Percentiles rank a stretch among this genome's conserved stretches.
Evolutionary conservation across 2,329 filamentous ascomycete species (phyloP).

Genomic region (Aspergillus puulaauensis): DNA sequence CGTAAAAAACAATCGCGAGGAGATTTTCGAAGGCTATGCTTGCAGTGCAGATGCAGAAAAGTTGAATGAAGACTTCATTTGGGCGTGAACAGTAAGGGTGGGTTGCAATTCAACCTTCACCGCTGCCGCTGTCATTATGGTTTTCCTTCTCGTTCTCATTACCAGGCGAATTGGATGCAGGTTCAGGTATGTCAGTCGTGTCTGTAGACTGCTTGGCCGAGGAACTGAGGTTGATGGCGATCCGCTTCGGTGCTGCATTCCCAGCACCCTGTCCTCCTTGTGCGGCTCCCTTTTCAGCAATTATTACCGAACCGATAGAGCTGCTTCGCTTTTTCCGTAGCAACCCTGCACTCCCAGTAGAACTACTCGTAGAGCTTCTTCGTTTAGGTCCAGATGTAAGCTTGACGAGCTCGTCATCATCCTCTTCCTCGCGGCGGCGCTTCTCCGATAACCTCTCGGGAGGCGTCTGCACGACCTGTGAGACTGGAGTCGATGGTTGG

Average conservation of each 20-base stretch:
- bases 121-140: constrained; percentile 23
- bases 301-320: constrained; percentile 26
- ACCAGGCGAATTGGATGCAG: constrained; percentile 19
- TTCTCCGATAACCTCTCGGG: constrained; percentile 85
- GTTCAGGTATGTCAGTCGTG: constrained; percentile 16
- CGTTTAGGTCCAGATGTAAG: constrained; percentile 58
- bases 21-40: constrained; percentile 7
- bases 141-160: constrained; percentile 33
- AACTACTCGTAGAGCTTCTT: constrained; percentile 43
- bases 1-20: constrained; percentile 16
- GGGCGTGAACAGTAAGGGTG: background rate
- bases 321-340: constrained; percentile 35
- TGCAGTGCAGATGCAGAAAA: constrained; percentile 8
- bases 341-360: constrained; percentile 31
- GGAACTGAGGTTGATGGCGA: constrained; percentile 40
- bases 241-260: constrained; percentile 35
- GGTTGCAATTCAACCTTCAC: constrained; percentile 20
- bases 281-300: constrained; percentile 26
- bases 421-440: constrained; percentile 79
- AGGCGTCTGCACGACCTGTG: constrained; percentile 41
- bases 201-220: constrained; percentile 21
- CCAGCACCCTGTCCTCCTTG: constrained; percentile 15
- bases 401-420: constrained; percentile 88
- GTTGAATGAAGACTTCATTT: background rate
- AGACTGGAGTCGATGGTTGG: constrained; percentile 22